These are phyloP conservation scores for Kodamaea sp. DNA, from an alignment of 1,139 yeast species.

Conservation along the genomic window DNA sequence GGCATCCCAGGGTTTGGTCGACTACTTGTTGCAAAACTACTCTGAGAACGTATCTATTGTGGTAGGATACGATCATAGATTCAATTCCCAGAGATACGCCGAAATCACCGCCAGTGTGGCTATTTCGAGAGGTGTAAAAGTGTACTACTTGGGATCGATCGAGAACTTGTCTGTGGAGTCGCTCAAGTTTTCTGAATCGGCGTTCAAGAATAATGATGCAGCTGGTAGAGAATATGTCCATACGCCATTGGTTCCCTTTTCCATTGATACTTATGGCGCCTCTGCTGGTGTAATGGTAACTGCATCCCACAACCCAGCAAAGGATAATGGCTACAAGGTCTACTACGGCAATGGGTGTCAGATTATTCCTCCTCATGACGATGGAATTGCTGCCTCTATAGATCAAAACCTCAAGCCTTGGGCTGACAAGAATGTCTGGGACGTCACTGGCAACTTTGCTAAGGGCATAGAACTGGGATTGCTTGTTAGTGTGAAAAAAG, in stretches of 20 bases:
- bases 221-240: conserved; percentile 52
- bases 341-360: conserved; percentile 95
- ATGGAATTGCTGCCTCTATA: conserved; percentile 66
- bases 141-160: conserved; percentile 57
- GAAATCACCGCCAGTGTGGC: conserved; percentile 78
- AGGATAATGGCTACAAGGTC: conserved; percentile 93
- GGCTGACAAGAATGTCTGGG: conserved; percentile 48
- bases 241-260: conserved; percentile 92
- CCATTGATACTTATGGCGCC: conserved; percentile 64
- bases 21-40: conserved; percentile 44
- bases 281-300: conserved; percentile 93
- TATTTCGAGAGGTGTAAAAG: conserved; percentile 63
- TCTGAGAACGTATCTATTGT: conserved; percentile 49
- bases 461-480: conserved; percentile 21
- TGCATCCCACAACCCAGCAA: conserved; percentile 91
- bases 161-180: conserved; percentile 34
- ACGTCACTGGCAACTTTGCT: conserved; percentile 37
- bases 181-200: conserved; percentile 5
- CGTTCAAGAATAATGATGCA: conserved; percentile 11
- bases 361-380: conserved; percentile 89
- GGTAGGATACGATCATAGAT: conserved; percentile 90
- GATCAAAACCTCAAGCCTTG: conserved; percentile 63
- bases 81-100: conserved; percentile 78
- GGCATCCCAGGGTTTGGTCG: conserved; percentile 88
- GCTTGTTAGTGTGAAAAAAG: conserved; percentile 29